Conservation (phyloP, 345 rosid genomes). For the Hypericum perforatum region DNA sequence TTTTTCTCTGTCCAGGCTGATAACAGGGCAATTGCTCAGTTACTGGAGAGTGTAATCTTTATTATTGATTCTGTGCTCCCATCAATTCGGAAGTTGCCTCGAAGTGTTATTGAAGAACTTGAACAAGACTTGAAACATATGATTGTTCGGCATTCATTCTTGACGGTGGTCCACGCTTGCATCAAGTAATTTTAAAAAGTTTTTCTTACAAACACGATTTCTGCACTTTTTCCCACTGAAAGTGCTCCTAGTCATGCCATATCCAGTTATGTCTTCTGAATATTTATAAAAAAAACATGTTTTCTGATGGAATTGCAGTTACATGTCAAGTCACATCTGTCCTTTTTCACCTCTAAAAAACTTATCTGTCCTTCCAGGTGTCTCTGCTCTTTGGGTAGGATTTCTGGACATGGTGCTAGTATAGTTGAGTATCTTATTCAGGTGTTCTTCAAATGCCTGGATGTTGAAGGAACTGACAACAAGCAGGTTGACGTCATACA, state of each 20-base stretch:
- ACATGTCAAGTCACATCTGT: neutral
- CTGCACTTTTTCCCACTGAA: neutral
- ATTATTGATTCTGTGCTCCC: slow-evolving; percentile 84
- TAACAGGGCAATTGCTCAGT: slow-evolving; percentile 67
- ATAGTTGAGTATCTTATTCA: slow-evolving; percentile 78
- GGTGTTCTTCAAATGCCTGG: slow-evolving; percentile 77
- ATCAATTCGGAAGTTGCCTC: slow-evolving; percentile 73
- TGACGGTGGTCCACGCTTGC: slow-evolving; percentile 97
- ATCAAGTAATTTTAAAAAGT: slow-evolving; percentile 52
- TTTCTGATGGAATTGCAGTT: too few relatives aligned
- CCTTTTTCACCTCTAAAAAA: neutral
- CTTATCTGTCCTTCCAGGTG: slow-evolving; percentile 45
- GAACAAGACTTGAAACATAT: slow-evolving; percentile 93
- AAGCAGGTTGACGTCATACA: slow-evolving; percentile 58
- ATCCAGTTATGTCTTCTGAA: too few relatives aligned
- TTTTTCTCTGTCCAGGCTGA: slow-evolving; percentile 59
- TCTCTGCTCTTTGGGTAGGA: slow-evolving; percentile 75
- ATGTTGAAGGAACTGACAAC: slow-evolving; percentile 56
- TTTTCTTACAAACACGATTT: slow-evolving; percentile 2
- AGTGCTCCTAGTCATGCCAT: too few relatives aligned
- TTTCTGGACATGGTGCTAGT: slow-evolving; percentile 59
- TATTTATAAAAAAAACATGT: too few relatives aligned
- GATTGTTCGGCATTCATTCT: slow-evolving; percentile 90
- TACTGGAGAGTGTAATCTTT: slow-evolving; percentile 90
- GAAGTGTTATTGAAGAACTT: slow-evolving; percentile 69